Evolutionary conservation across 2,329 filamentous ascomycete genomes (phyloP), one percentile per base, ranked within the genome.

Genomic region (Colletotrichum sp.): DNA sequence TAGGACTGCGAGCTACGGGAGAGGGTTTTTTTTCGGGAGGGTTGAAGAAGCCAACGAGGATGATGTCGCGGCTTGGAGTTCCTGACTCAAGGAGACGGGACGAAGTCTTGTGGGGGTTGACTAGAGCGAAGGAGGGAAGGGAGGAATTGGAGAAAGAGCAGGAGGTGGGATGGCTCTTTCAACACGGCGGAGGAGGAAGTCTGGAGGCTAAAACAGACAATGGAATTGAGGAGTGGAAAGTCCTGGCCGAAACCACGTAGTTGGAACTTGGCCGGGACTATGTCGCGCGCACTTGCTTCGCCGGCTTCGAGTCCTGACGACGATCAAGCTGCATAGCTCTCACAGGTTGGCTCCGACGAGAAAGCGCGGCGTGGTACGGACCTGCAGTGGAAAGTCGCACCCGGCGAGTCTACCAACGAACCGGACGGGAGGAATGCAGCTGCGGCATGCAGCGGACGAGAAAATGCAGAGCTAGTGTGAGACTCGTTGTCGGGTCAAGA

Each of bases 341-440:
- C 49, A 59, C 36, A 28, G 64, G 26, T 65, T 55, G 34, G 49
- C 65, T 68, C 18, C 72, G 28, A 64, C 71, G 65, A 74, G 65
- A 74, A 69, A 65, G 30, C 59, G 65, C 65, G 34, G 64, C 59
- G 70, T 76, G 12, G 65, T 76, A 76, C 74, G 49, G 59, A 44
- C 64, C 74, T 76, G 74, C 71, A 36, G 74, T 76, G 70, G 59
- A 74, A 36, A 76, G 74, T 76, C 74, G 70, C 74, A 76, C 70
- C 65, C 70, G 74, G 74, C 64, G 74, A 76, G 52, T 65, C 70
- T 76, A 74, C 74, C 65, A 74, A 55, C 59, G 49, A 72, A 68
- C 70, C 74, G 65, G 70, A 69, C 64, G 64, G 49, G 44, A 76
- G 70, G 74, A 73, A 74, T 74, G 71, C 65, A 69, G 44, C 65